A percentile compares a stretch with the other conserved stretches of the same genome.
These are phyloP conservation scores for Ailanthus altissimus DNA, from an alignment of 345 rosid genomes.

Conservation along the genomic window DNA sequence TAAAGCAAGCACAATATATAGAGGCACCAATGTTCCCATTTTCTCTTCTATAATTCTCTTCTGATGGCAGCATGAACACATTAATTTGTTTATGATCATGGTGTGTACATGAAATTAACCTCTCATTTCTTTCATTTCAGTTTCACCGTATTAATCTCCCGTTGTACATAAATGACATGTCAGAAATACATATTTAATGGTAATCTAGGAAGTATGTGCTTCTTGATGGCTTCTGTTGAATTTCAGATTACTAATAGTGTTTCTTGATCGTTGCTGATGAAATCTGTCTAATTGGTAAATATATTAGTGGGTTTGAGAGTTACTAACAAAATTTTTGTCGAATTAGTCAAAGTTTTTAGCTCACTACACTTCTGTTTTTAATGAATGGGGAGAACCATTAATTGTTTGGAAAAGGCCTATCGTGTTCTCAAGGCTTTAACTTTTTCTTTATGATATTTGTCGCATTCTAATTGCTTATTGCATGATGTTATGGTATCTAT, in stretches of 20 bases:
- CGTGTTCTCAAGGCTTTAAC: background rate
- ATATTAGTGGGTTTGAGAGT: too few relatives aligned
- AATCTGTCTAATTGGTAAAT: too few relatives aligned
- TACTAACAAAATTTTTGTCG: background rate
- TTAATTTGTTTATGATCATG: background rate
- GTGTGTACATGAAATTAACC: background rate
- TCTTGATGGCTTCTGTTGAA: background rate
- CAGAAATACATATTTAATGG: background rate
- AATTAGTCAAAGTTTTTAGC: background rate
- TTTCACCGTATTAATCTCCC: background rate
- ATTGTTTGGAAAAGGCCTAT: constrained; percentile 3
- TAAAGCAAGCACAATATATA: background rate
- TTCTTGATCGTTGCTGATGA: too few relatives aligned
- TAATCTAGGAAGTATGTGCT: constrained; percentile 13
- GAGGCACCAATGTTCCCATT: background rate
- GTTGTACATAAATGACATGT: background rate
- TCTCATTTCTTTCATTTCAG: background rate
- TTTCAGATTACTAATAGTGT: too few relatives aligned
- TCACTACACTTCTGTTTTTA: constrained; percentile 5
- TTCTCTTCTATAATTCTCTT: background rate
- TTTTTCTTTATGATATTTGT: background rate
- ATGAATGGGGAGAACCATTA: constrained; percentile 6
- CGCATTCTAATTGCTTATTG: background rate
- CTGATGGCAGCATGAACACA: background rate
- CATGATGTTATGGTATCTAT: background rate